Evolutionary conservation across 2,329 filamentous ascomycete genomes (phyloP), one percentile per base, ranked within the genome.

Genomic region (Rutstroemia sp.): DNA sequence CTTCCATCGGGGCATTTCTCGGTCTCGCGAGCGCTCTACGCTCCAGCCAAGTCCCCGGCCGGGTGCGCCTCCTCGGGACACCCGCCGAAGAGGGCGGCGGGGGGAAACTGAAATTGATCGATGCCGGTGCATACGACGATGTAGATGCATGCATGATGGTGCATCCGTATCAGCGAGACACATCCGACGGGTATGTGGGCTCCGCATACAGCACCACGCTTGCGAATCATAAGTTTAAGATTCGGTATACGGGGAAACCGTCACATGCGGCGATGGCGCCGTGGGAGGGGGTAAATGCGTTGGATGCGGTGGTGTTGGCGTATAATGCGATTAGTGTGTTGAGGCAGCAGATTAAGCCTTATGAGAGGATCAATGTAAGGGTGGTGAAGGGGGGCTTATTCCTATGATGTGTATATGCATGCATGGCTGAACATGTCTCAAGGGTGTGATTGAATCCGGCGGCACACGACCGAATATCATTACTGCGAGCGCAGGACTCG

Each of bases 21-120:
- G 75, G 69, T 7, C 48, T 65, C 2, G 64, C 57, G 1, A 60
- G 53, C 0, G 62, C 59, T 4, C 51, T 72, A 2, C 60, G 63
- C 53, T 41, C 57, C 14, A 45, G 57, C 5, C 55, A 58, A 6
- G 51, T 64, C 9, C 39, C 60, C 7, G 70, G 70, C 2, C 61
- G 64, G 4, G 67, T 69, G 3, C 65, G 59, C 12, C 46, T 65
- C 5, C 51, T 76, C 0, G 65, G 64, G 16, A 67, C 64, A 9
- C 64, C 65, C 19, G 65, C 64, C 9, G 65, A 67, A 38, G 65
- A 67, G 57, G 60, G 61, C 5, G 65, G 64, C 17, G 64, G 64
- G 17, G 65, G 75, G 23, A 77, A 77, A 60, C 68, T 76, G 48
- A 72, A 69, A 25, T 64, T 78, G 25, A 67, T 77, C 6, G 64